Evolutionary conservation across 2,329 filamentous ascomycete genomes (phyloP).

Genomic region (Xylariales sp.): DNA sequence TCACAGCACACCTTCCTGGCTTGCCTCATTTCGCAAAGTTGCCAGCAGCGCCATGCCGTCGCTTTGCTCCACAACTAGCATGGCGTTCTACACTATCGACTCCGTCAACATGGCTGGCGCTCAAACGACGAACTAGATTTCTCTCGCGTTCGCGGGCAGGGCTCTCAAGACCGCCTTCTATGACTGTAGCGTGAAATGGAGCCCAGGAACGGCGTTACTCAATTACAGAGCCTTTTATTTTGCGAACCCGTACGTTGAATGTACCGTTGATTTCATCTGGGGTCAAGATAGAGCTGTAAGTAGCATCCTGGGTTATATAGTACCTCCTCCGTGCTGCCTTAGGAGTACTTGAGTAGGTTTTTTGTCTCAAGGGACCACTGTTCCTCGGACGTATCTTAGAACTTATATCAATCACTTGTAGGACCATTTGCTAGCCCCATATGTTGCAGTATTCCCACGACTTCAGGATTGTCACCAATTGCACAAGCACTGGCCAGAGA

Average conservation of each 20-base stretch:
- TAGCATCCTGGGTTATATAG: too few relatives aligned
- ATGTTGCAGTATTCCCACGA: slow-evolving; percentile 11
- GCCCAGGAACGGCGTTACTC: slow-evolving; percentile 26
- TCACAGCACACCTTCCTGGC: too few relatives aligned
- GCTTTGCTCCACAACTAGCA: slow-evolving; percentile 1
- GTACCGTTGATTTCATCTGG: slow-evolving; percentile 26
- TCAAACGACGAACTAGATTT: slow-evolving; percentile 8
- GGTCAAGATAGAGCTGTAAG: slow-evolving; percentile 18
- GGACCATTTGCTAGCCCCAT: too few relatives aligned
- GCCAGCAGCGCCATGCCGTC: too few relatives aligned
- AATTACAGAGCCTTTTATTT: slow-evolving; percentile 28
- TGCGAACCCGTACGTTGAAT: slow-evolving; percentile 28
- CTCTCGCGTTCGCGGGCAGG: slow-evolving; percentile 9
- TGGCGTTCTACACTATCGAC: slow-evolving; percentile 31
- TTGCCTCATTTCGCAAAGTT: too few relatives aligned
- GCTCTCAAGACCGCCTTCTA: slow-evolving; percentile 20
- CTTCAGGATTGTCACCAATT: slow-evolving; percentile 16
- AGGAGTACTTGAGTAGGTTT: too few relatives aligned
- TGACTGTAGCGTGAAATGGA: slow-evolving; percentile 23
- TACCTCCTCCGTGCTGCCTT: neutral
- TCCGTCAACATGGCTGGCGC: slow-evolving; percentile 29
- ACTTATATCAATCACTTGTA: too few relatives aligned
- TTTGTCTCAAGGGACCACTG: too few relatives aligned
- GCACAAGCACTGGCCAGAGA: slow-evolving; percentile 19
- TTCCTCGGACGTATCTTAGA: too few relatives aligned